Evolutionary conservation across 148 eudicot species (phyloP).

Genomic region (Rhododendron simsii): DNA sequence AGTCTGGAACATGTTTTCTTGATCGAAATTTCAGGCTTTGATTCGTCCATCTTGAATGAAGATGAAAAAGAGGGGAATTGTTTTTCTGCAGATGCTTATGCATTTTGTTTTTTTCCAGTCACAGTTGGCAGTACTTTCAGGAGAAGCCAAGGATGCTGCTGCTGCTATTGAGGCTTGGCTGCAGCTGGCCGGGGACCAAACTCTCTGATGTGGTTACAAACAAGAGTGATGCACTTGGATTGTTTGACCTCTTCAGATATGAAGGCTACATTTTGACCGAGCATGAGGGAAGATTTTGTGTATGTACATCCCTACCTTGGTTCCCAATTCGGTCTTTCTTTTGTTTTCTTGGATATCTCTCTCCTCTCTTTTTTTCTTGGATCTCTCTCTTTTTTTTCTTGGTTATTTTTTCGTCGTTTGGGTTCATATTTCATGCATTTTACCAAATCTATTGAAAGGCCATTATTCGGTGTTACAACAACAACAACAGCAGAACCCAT

Average conservation of each 20-base stretch:
- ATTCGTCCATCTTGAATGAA: background rate
- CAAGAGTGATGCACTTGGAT: slow-evolving; percentile 68
- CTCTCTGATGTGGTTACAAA: slow-evolving; percentile 39
- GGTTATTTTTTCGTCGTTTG: background rate
- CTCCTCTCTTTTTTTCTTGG: background rate
- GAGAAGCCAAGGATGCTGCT: slow-evolving; percentile 83
- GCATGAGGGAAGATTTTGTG: slow-evolving; percentile 65
- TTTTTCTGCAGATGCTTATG: background rate
- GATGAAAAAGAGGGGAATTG: too few species aligned
- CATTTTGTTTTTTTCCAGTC: slow-evolving; percentile 31
- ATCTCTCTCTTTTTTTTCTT: too few species aligned
- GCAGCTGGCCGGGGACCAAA: slow-evolving; percentile 71
- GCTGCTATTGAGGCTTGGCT: slow-evolving; percentile 64
- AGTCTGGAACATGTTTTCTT: background rate
- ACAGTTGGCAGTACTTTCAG: slow-evolving; percentile 41
- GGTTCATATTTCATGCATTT: background rate
- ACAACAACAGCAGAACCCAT: too few species aligned
- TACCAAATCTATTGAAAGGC: background rate
- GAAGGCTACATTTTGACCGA: slow-evolving; percentile 76
- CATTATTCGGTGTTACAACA: background rate
- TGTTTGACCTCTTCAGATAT: slow-evolving; percentile 57
- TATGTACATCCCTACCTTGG: slow-evolving; percentile 31
- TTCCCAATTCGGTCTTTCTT: background rate
- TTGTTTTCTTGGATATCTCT: background rate
- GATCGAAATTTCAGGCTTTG: background rate